Percentiles rank a stretch among this genome's conserved stretches.
Evolutionary conservation across 2,329 filamentous ascomycete species (phyloP).

Genomic region (Macroventuria anomochaeta): DNA sequence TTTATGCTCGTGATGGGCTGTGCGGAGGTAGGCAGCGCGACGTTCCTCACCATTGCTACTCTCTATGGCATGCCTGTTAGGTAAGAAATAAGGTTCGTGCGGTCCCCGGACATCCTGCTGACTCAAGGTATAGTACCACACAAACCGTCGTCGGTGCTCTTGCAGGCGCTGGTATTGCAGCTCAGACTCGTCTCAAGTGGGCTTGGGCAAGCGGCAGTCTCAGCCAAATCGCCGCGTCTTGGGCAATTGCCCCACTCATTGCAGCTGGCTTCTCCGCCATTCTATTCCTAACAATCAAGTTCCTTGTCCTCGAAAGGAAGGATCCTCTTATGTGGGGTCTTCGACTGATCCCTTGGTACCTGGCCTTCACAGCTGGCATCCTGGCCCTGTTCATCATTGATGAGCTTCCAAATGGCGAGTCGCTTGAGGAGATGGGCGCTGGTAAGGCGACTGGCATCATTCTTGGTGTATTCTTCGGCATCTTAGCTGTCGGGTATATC

Average conservation of each 20-base stretch:
- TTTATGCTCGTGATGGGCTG: conserved; percentile 67
- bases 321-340: conserved; percentile 60
- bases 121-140: conserved; percentile 56
- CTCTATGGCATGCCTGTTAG: conserved; percentile 59
- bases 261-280: conserved; percentile 57
- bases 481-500: conserved; percentile 29
- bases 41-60: conserved; percentile 64
- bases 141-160: conserved; percentile 67
- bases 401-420: conserved; percentile 47
- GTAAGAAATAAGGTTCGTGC: neutral
- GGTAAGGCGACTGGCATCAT: conserved; percentile 37
- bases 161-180: conserved; percentile 65
- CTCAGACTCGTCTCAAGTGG: conserved; percentile 33
- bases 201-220: conserved; percentile 36
- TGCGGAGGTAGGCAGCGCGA: conserved; percentile 60
- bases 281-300: conserved; percentile 59
- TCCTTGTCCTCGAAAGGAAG: conserved; percentile 56
- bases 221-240: conserved; percentile 52
- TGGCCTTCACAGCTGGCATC: conserved; percentile 57
- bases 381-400: conserved; percentile 66
- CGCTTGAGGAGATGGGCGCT: conserved; percentile 37
- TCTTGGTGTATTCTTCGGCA: conserved; percentile 35
- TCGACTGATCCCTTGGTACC: conserved; percentile 57
- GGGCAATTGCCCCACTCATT: conserved; percentile 59
- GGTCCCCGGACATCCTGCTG: neutral